Evolutionary conservation across 345 rosid species (phyloP), one percentile per base, ranked within the genome.

Genomic region (Moringa oleifera): DNA sequence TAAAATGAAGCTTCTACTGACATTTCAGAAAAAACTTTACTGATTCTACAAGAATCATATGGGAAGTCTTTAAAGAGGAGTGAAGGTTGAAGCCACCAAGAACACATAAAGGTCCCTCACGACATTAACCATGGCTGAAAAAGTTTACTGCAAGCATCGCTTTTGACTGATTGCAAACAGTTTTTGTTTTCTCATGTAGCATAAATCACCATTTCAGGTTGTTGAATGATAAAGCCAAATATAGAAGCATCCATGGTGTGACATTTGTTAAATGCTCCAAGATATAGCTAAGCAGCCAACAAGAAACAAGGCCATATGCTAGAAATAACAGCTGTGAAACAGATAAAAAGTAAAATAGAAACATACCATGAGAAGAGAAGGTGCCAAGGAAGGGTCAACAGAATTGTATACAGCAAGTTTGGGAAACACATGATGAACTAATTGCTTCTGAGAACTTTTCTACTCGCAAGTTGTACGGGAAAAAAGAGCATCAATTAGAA

Each of bases 321-420:
- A 24, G 19, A 16, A 51, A 33, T 25, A 50, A 50, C 22, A 49
- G 59, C 9, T 23, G 13, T 9, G 46, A 28, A 25, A 56, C 1
- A 6, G 15, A 51, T 20, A 46, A 12, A 51, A 24, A 28, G 6
- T 0, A 31, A 70, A 67, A 23, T 9, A 57, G 51, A 36, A 55
- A 37, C 80, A 72, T 83, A 90, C 98, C 98, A 94, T 94, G 62
- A 94, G 97, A 71, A 94, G 99, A 65, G 99, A 94, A 24, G 99
- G 99, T 15, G 99, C 99, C 74, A 94, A 71, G 23, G 99, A 94
- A 53, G 99, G 99, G 59, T 94, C 99, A 68, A 94, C 97, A 20
- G 99, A 94, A 72, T 94, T 94, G 80, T 94, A 94, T 22, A 94
- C 99, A 9, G 97, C 97, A 23, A 94, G 93, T 74, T 94, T 94